Evolutionary conservation across 495 filamentous ascomycete species (phyloP).

Genomic region (Bryoglossum gracile): DNA sequence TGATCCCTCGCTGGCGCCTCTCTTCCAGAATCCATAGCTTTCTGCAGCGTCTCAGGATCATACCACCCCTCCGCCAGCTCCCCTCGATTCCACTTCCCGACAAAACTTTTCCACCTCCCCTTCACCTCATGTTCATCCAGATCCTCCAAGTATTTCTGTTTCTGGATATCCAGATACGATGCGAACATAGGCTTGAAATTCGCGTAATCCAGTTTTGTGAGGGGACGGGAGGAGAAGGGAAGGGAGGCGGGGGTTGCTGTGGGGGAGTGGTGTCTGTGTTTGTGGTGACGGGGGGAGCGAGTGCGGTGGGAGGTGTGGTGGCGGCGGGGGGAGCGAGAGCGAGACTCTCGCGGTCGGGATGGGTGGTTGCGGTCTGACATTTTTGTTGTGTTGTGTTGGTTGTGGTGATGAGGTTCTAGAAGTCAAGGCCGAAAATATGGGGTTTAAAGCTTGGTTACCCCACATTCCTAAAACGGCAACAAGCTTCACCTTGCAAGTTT

Average conservation of each 20-base stretch:
- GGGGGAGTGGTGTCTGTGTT: slow-evolving; percentile 10
- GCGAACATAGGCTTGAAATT: slow-evolving; percentile 66
- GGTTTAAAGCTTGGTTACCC: too few relatives aligned
- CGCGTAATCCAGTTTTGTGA: slow-evolving; percentile 59
- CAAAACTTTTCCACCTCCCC: slow-evolving; percentile 91
- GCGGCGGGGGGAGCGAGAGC: slow-evolving; percentile 21
- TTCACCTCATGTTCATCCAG: slow-evolving; percentile 62
- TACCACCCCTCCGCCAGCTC: slow-evolving; percentile 95
- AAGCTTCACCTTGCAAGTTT: too few relatives aligned
- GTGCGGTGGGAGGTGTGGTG: slow-evolving; percentile 11
- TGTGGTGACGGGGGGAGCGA: slow-evolving; percentile 23
- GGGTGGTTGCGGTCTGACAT: too few relatives aligned
- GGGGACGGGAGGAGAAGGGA: slow-evolving; percentile 56
- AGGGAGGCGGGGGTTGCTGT: slow-evolving; percentile 33
- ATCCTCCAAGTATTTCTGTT: slow-evolving; percentile 55
- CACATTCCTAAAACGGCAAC: too few relatives aligned
- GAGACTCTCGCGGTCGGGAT: slow-evolving; percentile 1
- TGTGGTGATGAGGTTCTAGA: too few relatives aligned
- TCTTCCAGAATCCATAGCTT: too few relatives aligned
- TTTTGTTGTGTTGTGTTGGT: too few relatives aligned
- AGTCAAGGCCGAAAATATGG: too few relatives aligned
- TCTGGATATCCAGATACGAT: slow-evolving; percentile 86
- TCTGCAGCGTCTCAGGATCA: slow-evolving; percentile 56
- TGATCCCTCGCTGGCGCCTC: too few relatives aligned
- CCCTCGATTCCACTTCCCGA: slow-evolving; percentile 88